Evolutionary conservation across 148 eudicot species (phyloP).

Genomic region (Polygonum aviculare): DNA sequence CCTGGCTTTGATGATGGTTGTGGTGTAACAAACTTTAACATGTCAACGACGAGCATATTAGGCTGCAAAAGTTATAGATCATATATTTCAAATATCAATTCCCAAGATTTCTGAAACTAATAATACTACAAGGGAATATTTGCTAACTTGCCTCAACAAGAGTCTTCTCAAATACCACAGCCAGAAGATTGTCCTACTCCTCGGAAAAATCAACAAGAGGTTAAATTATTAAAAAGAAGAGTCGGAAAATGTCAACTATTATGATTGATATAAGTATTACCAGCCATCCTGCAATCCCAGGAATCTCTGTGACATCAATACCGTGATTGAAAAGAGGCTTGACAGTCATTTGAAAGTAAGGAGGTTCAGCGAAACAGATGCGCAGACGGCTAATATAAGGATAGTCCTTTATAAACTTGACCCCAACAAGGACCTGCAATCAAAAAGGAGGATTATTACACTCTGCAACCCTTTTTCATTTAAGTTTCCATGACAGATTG

Average conservation of each 20-base stretch:
- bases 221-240: neutral
- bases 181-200: conserved; percentile 61
- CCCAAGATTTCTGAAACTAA: neutral
- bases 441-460: neutral
- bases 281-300: conserved; percentile 97
- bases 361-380: conserved; percentile 92
- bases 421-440: conserved; percentile 60
- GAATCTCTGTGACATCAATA: conserved; percentile 82
- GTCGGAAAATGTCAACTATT: neutral
- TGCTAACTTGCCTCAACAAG: conserved; percentile 52
- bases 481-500: neutral
- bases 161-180: conserved; percentile 82
- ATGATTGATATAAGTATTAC: conserved; percentile 40
- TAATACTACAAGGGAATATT: neutral
- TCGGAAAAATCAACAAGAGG: neutral
- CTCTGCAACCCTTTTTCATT: neutral
- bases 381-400: conserved; percentile 86
- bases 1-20: conserved; percentile 7
- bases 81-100: neutral
- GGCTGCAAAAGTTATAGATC: conserved; percentile 31
- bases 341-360: conserved; percentile 90
- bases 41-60: conserved; percentile 87
- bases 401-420: conserved; percentile 78
- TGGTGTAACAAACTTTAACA: conserved; percentile 78
- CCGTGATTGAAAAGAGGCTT: conserved; percentile 83